A percentile compares a stretch with the other conserved stretches of the same genome.
These are phyloP conservation scores for Saccharomyces hybrid DNA, from an alignment of 1,139 yeast species.

Conservation along the genomic window DNA sequence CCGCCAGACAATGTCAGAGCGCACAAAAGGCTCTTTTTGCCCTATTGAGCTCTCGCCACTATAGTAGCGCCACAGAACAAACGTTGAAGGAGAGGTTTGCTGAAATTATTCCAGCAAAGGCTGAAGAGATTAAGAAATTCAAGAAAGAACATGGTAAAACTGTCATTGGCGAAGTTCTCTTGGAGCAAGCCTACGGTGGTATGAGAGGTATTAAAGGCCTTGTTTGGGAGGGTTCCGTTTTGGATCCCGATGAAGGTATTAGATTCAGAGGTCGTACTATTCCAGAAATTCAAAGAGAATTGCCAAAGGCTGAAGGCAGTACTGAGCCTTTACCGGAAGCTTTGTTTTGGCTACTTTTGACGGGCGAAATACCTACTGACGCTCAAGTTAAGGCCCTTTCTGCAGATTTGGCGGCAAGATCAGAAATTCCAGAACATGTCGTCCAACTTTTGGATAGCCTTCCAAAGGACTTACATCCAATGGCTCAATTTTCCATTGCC, in stretches of 20 bases:
- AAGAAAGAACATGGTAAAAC: slow-evolving; percentile 85
- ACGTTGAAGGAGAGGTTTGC: slow-evolving; percentile 91
- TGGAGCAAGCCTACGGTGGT: slow-evolving; percentile 99
- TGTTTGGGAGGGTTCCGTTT: slow-evolving; percentile 98
- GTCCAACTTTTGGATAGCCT: slow-evolving; percentile 44
- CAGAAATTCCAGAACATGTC: slow-evolving; percentile 51
- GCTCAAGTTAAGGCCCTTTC: slow-evolving; percentile 46
- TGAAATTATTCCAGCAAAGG: slow-evolving; percentile 84
- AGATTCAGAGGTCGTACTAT: slow-evolving; percentile 97
- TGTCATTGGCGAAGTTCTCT: slow-evolving; percentile 83
- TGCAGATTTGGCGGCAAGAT: slow-evolving; percentile 50
- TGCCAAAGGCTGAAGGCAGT: slow-evolving; percentile 83
- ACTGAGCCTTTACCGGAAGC: slow-evolving; percentile 66
- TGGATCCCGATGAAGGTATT: slow-evolving; percentile 97
- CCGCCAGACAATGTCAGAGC: background rate
- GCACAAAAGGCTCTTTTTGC: background rate
- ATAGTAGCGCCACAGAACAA: slow-evolving; percentile 27
- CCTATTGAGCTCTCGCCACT: background rate
- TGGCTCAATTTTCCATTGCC: slow-evolving; percentile 66
- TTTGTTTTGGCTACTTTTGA: slow-evolving; percentile 53
- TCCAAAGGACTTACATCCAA: slow-evolving; percentile 55
- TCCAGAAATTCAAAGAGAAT: slow-evolving; percentile 86
- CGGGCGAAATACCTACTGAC: slow-evolving; percentile 56
- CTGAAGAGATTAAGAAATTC: slow-evolving; percentile 83
- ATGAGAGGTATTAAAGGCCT: slow-evolving; percentile 97